phyloP scores from a whole-genome alignment of 345 rosid genomes.

The Dipteronia dyeriana region DNA sequence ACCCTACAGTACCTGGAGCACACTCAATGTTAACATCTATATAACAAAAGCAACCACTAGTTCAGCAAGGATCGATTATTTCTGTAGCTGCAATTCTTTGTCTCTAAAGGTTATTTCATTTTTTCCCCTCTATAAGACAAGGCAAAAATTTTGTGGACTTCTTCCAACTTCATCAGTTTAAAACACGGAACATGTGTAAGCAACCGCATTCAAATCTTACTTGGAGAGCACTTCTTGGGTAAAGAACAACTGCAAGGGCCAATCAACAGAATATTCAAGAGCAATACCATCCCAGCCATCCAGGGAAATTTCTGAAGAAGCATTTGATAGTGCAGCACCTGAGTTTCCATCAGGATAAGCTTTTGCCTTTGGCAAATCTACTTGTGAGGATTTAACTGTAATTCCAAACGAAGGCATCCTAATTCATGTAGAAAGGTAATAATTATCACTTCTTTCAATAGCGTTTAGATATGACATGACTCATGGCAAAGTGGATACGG shows the following conservation, averaged over 20 bases:
- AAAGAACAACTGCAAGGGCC: slow-evolving; percentile 94
- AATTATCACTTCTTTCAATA: slow-evolving; percentile 18
- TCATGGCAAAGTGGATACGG: neutral
- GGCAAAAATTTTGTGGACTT: neutral
- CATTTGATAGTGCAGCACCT: slow-evolving; percentile 34
- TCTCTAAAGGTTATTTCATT: slow-evolving; percentile 14
- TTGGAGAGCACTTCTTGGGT: slow-evolving; percentile 94
- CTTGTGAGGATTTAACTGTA: slow-evolving; percentile 66
- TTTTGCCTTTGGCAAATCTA: slow-evolving; percentile 58
- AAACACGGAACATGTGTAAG: neutral
- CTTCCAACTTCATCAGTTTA: neutral
- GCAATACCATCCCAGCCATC: slow-evolving; percentile 98
- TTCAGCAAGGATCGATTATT: slow-evolving; percentile 12
- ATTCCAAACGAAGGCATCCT: slow-evolving; percentile 94
- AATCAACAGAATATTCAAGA: slow-evolving; percentile 87
- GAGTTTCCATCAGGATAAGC: slow-evolving; percentile 45
- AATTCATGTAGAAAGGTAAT: slow-evolving; percentile 18
- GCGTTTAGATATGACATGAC: neutral
- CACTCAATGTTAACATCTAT: slow-evolving; percentile 20
- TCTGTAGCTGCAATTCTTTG: neutral
- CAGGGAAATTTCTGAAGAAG: slow-evolving; percentile 55
- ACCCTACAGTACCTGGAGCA: slow-evolving; percentile 73
- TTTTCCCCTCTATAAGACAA: slow-evolving; percentile 1
- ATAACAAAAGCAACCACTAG: neutral
- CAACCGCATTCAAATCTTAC: slow-evolving; percentile 50